Conservation (phyloP, 1,139 yeast species). For the Suhomyces bribrorum region DNA sequence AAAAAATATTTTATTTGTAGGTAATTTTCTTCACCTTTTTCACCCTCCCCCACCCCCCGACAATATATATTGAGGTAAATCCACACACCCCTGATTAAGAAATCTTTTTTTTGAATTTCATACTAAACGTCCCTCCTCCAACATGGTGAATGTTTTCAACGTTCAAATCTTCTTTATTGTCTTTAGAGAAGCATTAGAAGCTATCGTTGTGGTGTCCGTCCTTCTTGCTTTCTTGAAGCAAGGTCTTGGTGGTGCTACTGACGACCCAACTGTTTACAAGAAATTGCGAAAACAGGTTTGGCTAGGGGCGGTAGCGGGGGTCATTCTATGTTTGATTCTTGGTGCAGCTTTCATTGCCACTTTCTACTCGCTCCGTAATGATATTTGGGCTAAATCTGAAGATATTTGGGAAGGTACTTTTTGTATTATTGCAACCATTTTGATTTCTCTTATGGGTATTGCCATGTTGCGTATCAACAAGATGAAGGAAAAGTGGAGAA, state of each 20-base stretch:
- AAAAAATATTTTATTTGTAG: no score
- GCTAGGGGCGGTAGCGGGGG: conserved; percentile 27
- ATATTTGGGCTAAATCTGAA: conserved; percentile 26
- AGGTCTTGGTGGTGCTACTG: conserved; percentile 59
- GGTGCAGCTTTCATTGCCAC: conserved; percentile 28
- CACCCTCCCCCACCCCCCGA: background rate
- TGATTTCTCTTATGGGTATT: conserved; percentile 31
- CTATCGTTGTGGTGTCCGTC: conserved; percentile 85
- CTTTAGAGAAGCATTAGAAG: conserved; percentile 88
- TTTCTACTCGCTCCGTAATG: conserved; percentile 25
- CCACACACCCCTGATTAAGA: background rate
- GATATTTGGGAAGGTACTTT: conserved; percentile 32
- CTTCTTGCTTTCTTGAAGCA: conserved; percentile 87
- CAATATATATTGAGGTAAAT: conserved; percentile 1
- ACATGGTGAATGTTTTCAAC: conserved; percentile 48
- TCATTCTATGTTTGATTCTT: conserved; percentile 23
- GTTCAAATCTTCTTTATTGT: conserved; percentile 77
- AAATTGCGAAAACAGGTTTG: conserved; percentile 45
- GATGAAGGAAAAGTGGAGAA: conserved; percentile 54
- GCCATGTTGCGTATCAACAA: conserved; percentile 32
- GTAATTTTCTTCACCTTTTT: no score
- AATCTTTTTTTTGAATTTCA: background rate
- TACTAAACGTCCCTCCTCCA: conserved; percentile 10
- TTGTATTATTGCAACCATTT: conserved; percentile 26
- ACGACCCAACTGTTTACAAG: conserved; percentile 56